phyloP scores from a whole-genome alignment of 306 rosid species.

The Quercus bicolor region DNA sequence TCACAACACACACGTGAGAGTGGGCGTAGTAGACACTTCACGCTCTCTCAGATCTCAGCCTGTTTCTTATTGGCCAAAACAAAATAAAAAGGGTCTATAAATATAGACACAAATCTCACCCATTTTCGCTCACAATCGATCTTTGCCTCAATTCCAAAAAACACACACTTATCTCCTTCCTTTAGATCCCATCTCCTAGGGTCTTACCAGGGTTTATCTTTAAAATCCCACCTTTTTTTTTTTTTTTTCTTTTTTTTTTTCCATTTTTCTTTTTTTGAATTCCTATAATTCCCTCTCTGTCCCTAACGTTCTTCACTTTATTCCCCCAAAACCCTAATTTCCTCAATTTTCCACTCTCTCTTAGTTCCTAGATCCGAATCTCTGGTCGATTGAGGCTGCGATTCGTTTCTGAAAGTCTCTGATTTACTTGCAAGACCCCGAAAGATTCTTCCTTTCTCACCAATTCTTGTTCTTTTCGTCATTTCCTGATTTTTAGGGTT shows the following conservation, averaged over 20 bases:
- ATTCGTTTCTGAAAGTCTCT: background rate
- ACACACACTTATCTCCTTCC: background rate
- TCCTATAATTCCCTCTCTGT: slow-evolving; percentile 24
- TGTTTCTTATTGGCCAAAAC: slow-evolving; percentile 2
- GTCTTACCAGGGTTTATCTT: slow-evolving; percentile 30
- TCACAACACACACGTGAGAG: background rate
- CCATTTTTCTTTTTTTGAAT: background rate
- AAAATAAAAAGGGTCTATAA: slow-evolving; percentile 28
- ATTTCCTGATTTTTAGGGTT: slow-evolving; percentile 8
- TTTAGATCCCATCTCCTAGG: background rate
- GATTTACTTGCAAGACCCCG: slow-evolving; percentile 3
- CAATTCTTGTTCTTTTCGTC: background rate
- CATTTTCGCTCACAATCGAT: background rate
- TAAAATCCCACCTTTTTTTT: background rate
- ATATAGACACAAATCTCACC: background rate
- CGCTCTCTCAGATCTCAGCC: too few relatives aligned
- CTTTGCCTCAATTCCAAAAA: background rate
- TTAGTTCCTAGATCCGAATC: background rate
- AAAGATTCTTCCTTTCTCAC: background rate
- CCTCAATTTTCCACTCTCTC: background rate
- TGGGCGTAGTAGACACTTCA: background rate
- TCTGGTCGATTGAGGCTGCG: background rate
- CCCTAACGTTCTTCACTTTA: background rate
- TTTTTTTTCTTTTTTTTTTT: too few relatives aligned
- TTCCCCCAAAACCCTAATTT: slow-evolving; percentile 17